Percentiles rank a stretch among this genome's conserved stretches.
phyloP scores from a whole-genome alignment of 1,139 yeast genomes.

The Zygosaccharomyces sapae region DNA sequence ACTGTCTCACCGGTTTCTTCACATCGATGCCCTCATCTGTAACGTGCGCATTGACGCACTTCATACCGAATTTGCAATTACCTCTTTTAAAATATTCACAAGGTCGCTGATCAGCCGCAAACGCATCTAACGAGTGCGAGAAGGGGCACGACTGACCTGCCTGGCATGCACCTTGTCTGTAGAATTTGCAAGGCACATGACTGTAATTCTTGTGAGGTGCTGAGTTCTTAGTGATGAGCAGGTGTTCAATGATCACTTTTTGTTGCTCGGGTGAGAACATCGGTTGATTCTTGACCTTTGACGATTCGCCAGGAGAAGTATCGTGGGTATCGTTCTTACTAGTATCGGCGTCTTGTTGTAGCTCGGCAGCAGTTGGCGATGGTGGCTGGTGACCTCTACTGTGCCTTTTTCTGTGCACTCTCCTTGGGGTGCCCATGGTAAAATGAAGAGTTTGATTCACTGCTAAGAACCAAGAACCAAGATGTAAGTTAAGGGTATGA shows the following conservation, averaged over 20 bases:
- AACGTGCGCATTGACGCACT: constrained; percentile 89
- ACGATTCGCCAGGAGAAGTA: not conserved
- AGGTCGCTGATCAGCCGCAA: constrained; percentile 57
- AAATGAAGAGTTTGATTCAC: not conserved
- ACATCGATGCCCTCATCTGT: constrained; percentile 69
- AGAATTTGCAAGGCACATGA: constrained; percentile 95
- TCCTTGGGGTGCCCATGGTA: constrained; percentile 6
- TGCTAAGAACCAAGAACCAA: not conserved
- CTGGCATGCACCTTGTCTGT: constrained; percentile 85
- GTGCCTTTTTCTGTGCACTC: constrained; percentile 5
- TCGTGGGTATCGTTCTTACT: not conserved
- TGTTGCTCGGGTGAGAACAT: constrained; percentile 27
- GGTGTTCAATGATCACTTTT: constrained; percentile 27
- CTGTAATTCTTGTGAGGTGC: constrained; percentile 37
- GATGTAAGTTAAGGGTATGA: not conserved
- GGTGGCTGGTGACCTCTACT: not conserved
- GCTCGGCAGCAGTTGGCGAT: not conserved
- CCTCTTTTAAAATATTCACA: constrained; percentile 94
- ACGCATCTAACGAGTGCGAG: constrained; percentile 58
- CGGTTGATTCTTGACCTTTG: not conserved
- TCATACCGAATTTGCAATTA: constrained; percentile 86
- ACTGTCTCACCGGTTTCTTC: constrained; percentile 6
- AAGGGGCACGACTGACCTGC: constrained; percentile 92
- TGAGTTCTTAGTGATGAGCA: constrained; percentile 28
- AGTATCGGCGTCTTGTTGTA: too few species aligned